Evolutionary conservation across 2,329 filamentous ascomycete species (phyloP).

Genomic region (Chrysoporthe austroafricana): DNA sequence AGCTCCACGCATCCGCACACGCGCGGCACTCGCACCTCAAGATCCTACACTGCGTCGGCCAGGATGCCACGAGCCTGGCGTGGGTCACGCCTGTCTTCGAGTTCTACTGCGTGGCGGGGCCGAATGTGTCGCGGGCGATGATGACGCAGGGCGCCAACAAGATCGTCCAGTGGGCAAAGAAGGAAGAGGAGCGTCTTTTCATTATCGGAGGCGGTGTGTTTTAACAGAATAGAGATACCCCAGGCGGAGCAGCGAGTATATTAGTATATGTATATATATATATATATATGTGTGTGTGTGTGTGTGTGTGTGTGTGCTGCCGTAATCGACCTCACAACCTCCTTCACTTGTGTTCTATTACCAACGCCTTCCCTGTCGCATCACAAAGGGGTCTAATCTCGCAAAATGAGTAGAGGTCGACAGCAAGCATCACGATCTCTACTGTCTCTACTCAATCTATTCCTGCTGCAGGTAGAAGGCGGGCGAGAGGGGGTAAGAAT

Average conservation of each 20-base stretch:
- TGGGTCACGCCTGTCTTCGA: conserved; percentile 94
- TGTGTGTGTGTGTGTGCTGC: too few species aligned
- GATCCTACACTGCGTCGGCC: conserved; percentile 77
- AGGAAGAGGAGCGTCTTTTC: conserved; percentile 91
- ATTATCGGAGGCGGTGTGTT: conserved; percentile 97
- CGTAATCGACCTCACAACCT: too few species aligned
- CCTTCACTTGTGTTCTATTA: background rate
- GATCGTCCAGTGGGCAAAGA: conserved; percentile 87
- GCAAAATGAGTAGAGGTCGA: too few species aligned
- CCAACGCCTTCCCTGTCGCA: background rate
- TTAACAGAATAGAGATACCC: conserved; percentile 38
- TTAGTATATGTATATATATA: background rate
- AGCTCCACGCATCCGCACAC: conserved; percentile 84
- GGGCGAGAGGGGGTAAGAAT: background rate
- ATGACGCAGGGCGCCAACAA: conserved; percentile 86
- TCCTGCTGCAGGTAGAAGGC: background rate
- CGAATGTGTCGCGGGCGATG: conserved; percentile 64
- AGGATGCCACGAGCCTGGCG: conserved; percentile 78
- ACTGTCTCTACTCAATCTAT: background rate
- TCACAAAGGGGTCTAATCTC: too few species aligned
- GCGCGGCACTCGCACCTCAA: conserved; percentile 82
- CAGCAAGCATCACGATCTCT: too few species aligned
- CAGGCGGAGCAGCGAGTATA: background rate
- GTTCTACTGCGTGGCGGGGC: conserved; percentile 91
- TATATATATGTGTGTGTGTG: too few species aligned